A percentile compares a stretch with the other conserved stretches of the same genome.
Evolutionary conservation across 306 rosid genomes (phyloP).

Genomic region (Lathyrus tuberosus): DNA sequence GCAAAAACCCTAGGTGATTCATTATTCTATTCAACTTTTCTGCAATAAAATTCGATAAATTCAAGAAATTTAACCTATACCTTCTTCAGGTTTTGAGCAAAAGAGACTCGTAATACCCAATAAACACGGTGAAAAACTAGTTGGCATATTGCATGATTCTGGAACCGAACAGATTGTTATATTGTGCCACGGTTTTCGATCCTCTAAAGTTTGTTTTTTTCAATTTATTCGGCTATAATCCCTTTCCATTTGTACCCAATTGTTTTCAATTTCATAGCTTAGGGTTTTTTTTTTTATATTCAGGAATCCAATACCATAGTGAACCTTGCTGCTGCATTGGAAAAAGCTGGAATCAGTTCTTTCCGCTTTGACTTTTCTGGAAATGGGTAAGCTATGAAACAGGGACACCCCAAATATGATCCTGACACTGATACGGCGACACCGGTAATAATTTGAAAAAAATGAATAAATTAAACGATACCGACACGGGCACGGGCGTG

Average conservation of each 20-base stretch:
- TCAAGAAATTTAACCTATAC: neutral
- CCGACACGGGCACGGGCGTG: too few relatives aligned
- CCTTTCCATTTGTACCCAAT: neutral
- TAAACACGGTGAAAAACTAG: constrained; percentile 71
- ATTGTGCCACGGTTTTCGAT: constrained; percentile 77
- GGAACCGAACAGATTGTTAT: constrained; percentile 68
- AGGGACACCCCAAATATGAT: too few relatives aligned
- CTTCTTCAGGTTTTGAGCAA: constrained; percentile 54
- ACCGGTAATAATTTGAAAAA: too few relatives aligned
- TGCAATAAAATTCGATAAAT: too few relatives aligned
- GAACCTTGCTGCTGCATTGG: constrained; percentile 71
- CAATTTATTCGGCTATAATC: neutral
- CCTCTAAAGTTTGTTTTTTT: constrained; percentile 58
- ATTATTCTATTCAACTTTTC: too few relatives aligned
- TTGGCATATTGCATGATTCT: constrained; percentile 77
- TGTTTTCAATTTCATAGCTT: constrained; percentile 32
- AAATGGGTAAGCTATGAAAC: constrained; percentile 65
- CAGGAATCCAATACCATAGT: constrained; percentile 54
- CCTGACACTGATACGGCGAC: too few relatives aligned
- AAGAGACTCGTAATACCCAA: constrained; percentile 59
- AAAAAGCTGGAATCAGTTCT: constrained; percentile 63
- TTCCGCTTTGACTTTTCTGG: constrained; percentile 83
- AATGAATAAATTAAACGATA: too few relatives aligned
- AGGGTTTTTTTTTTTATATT: constrained; percentile 27
- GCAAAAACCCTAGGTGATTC: constrained; percentile 44